Base-by-base conservation (phyloP, 1,139 yeast genomes). In the Diutina scorzettiae region DNA sequence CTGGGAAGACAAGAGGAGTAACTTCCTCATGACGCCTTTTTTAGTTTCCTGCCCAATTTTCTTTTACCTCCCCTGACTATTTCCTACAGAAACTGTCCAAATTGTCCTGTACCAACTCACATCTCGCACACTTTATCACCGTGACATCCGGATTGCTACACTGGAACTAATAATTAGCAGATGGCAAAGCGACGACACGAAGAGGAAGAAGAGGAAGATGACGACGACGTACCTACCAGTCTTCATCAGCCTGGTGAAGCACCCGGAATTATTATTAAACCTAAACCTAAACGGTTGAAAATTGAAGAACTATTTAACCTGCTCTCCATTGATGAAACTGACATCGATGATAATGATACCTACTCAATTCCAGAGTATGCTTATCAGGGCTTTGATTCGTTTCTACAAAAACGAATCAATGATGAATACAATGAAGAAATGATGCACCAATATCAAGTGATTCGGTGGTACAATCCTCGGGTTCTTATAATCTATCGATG, bases 1-100 rank as follows among this genome's bases (percentile, higher is more conserved):
- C 39, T 34, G 39, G 39, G 39, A 34, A 34, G 39, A 12, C 12
- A 32, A 32, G 16, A 12, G 37, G 37, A 2, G n/a, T 32, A 18
- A 32, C 19, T 5, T 11, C 37, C 37, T 32, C 17, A n/a, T n/a
- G n/a, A n/a, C n/a, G n/a, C n/a, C 9, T 23, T 23, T 23, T 23
- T 23, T 23, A 6, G 6, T 23, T 23, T 23, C 9, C 25, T 23
- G 25, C 9, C 25, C 25, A 23, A 6, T 23, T 23, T 23, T 23
- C 25, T 23, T 6, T 27, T 27, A 4, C n/a, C n/a, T 4, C 30
- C 30, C n/a, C n/a, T n/a, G n/a, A n/a, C n/a, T n/a, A n/a, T n/a
- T n/a, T n/a, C n/a, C n/a, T n/a, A n/a, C n/a, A n/a, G n/a, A n/a
- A n/a, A n/a, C n/a, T n/a, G n/a, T n/a, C n/a, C n/a, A n/a, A n/a